Percentiles rank a stretch among this genome's conserved stretches.
phyloP scores from a whole-genome alignment of 108 stramenopile species.

The Ochromonas danica region DNA sequence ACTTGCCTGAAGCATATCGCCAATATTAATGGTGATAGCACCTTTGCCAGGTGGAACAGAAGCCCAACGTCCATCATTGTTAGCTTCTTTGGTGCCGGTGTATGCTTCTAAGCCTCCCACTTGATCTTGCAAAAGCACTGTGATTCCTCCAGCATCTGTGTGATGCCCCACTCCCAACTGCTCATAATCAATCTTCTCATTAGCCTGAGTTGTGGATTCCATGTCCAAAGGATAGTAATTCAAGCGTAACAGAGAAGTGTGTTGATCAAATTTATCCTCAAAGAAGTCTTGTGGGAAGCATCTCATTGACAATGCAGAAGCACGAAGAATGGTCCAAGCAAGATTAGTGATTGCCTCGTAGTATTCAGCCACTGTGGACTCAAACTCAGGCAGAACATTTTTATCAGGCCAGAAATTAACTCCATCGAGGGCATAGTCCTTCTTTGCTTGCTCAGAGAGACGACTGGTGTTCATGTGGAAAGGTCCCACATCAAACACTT shows the following conservation, averaged over 20 bases:
- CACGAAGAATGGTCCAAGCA: neutral
- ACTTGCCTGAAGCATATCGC: slow-evolving; percentile 3
- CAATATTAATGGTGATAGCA: neutral
- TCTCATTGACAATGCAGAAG: neutral
- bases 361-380: neutral
- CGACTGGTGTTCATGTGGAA: neutral
- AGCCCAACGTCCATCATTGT: slow-evolving; percentile 19
- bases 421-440: neutral
- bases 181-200: neutral
- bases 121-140: slow-evolving; percentile 5
- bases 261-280: neutral
- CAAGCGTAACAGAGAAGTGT: slow-evolving; percentile 2
- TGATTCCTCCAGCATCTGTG: slow-evolving; percentile 18
- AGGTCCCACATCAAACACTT: slow-evolving; percentile 10
- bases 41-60: neutral
- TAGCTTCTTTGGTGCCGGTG: neutral
- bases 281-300: neutral
- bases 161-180: neutral
- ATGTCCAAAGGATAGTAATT: slow-evolving; percentile 17
- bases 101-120: neutral
- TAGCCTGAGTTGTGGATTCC: neutral
- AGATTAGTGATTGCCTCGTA: neutral
- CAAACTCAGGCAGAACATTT: neutral
- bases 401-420: neutral
- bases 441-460: neutral